Evolutionary conservation across 371 early-diverging fungal species (phyloP), one percentile per base, ranked within the genome.

Genomic region (Mortierella sp.): DNA sequence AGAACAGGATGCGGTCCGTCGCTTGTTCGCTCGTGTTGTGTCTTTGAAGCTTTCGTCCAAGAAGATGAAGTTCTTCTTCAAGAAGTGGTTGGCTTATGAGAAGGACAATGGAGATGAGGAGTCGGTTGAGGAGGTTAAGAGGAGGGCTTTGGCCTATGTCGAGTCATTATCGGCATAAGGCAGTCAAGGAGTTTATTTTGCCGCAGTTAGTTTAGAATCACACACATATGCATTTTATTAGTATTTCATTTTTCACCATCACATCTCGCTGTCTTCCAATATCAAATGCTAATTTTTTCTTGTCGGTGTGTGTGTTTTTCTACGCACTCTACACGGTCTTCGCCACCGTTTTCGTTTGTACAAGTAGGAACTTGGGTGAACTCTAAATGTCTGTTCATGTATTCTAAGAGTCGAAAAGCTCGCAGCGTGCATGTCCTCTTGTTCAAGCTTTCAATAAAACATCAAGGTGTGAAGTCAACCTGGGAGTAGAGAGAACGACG

Each of bases 51-150:
- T 96, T 77, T 97, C 97, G n/a, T 94, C 98, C 46, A 98, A 97
- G 90, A 97, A 98, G 93, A 97, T 98, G 96, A 99, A 98, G 89
- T 97, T 96, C 91, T 93, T 99, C 87, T 99, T 99, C 91, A 99
- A 99, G 90, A 97, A 97, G 88, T 99, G 96, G 94, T 91, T 99
- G 44, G 93, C 94, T 38, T 99, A 96, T 84, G 99, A 99, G 87
- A 97, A 97, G 91, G 90, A 92, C 43, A 89, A 94, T 79, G 98
- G 98, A 29, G 89, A 93, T 54, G 95, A 93, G 27, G 94, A 94
- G 35, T 92, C 94, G 38, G 88, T 96, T 27, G 95, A 96, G 79
- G 93, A 94, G 81, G 99, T 99, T 76, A 98, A 97, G 89, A 88
- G 94, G 85, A 91, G 91, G 70, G 98, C 99, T 8, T 89, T 95